A percentile compares a stretch with the other conserved stretches of the same genome.
Conservation (phyloP, 148 eudicot genomes). For the Chenopodium quinoa region DNA sequence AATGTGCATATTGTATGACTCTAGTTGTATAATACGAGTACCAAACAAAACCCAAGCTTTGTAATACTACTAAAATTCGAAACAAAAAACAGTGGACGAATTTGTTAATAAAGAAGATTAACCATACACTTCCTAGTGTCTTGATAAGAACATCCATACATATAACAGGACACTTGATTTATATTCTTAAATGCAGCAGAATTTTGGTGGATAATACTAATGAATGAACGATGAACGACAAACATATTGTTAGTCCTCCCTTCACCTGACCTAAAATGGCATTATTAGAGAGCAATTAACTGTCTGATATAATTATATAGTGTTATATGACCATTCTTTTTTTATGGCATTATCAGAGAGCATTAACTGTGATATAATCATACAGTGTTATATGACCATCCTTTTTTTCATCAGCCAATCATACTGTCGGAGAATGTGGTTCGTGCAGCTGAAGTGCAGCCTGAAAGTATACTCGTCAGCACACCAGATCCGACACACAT, state of each 20-base stretch:
- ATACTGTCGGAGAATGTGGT: conserved; percentile 22
- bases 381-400: neutral
- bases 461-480: conserved; percentile 22
- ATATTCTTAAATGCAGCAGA: neutral
- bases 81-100: too few relatives aligned
- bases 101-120: too few relatives aligned
- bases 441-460: conserved; percentile 26
- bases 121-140: too few relatives aligned
- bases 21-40: neutral
- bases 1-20: neutral
- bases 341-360: neutral
- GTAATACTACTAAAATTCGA: too few relatives aligned
- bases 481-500: conserved; percentile 27
- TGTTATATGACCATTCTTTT: neutral
- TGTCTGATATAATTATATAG: neutral
- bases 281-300: neutral
- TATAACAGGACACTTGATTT: too few relatives aligned
- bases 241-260: neutral
- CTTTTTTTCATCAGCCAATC: conserved; percentile 19
- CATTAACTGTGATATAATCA: neutral
- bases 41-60: neutral
- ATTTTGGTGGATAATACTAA: neutral
- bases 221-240: neutral
- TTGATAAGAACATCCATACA: neutral
- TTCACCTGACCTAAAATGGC: neutral